Conservation (phyloP, 2,329 filamentous ascomycete genomes). For the Myriosclerotinia duriaeana region DNA sequence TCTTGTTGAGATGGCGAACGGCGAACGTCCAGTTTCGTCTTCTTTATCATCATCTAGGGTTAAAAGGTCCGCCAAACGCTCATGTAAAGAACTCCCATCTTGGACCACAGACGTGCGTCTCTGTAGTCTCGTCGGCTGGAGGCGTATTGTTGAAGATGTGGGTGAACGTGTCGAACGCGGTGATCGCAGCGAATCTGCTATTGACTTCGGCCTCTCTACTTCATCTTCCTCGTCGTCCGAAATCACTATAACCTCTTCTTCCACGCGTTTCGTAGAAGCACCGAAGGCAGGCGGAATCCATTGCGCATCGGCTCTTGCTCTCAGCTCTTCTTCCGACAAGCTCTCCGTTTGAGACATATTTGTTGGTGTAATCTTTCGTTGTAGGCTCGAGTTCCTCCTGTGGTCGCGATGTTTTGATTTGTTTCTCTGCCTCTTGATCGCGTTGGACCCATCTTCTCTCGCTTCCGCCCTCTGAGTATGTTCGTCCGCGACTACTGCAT, state of each 20-base stretch:
- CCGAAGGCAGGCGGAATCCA: slow-evolving; percentile 32
- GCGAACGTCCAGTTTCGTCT: not conserved
- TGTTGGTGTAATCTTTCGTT: not conserved
- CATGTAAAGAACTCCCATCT: slow-evolving; percentile 10
- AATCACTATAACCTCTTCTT: slow-evolving; percentile 9
- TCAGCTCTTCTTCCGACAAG: slow-evolving; percentile 29
- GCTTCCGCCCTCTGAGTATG: slow-evolving; percentile 27
- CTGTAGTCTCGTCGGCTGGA: not conserved
- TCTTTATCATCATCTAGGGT: slow-evolving; percentile 13
- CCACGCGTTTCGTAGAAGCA: slow-evolving; percentile 5
- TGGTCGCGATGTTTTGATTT: not conserved
- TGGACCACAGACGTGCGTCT: not conserved
- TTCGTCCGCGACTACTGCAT: slow-evolving; percentile 26
- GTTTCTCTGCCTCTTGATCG: slow-evolving; percentile 32
- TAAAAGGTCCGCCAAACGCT: slow-evolving; percentile 9
- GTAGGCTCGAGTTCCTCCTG: not conserved
- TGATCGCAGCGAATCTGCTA: slow-evolving; percentile 10
- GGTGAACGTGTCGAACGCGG: not conserved
- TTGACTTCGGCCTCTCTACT: slow-evolving; percentile 2
- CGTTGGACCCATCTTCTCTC: slow-evolving; percentile 27
- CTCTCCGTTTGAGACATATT: slow-evolving; percentile 24
- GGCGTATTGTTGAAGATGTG: not conserved
- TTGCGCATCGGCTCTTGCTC: slow-evolving; percentile 26
- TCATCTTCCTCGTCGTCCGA: slow-evolving; percentile 20
- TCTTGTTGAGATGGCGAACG: slow-evolving; percentile 11